Conservation (phyloP, 2,329 filamentous ascomycete genomes). For the Neospermospora avenae region DNA sequence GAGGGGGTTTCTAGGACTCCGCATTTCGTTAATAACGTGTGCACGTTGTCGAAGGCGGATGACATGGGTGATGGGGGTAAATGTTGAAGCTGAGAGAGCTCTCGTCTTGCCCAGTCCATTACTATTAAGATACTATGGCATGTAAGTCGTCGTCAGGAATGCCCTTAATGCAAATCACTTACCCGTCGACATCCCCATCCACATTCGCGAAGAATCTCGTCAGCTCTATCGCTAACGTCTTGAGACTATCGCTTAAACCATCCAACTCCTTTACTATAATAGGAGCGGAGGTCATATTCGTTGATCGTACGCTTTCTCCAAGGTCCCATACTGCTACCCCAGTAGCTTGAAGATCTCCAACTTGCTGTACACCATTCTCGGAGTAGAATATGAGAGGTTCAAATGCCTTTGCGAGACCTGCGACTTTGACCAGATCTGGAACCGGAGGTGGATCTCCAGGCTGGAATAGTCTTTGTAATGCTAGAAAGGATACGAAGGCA, state of each 20-base stretch:
- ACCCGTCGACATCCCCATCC: conserved; percentile 86
- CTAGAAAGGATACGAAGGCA: conserved; percentile 60
- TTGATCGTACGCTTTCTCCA: conserved; percentile 81
- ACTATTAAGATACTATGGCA: conserved; percentile 72
- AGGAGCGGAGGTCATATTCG: conserved; percentile 86
- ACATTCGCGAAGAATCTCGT: conserved; percentile 92
- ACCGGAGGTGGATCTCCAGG: conserved; percentile 65
- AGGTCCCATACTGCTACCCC: conserved; percentile 94
- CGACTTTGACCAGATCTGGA: conserved; percentile 87
- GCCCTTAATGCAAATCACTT: conserved; percentile 31
- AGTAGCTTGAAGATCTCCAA: conserved; percentile 84
- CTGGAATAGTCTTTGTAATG: conserved; percentile 64
- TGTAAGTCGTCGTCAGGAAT: conserved; percentile 22
- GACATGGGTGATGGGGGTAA: conserved; percentile 62
- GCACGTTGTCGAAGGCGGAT: conserved; percentile 77
- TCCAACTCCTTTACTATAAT: conserved; percentile 85
- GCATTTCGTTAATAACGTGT: conserved; percentile 67
- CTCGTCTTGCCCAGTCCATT: conserved; percentile 93
- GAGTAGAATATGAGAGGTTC: conserved; percentile 95
- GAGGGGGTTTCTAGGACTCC: conserved; percentile 55
- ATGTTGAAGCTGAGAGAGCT: conserved; percentile 67
- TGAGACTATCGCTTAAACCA: conserved; percentile 79
- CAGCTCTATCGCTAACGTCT: conserved; percentile 78
- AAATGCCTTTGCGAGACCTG: conserved; percentile 83
- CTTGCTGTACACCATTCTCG: conserved; percentile 81